A percentile compares a stretch with the other conserved stretches of the same genome.
Conservation (phyloP, 2,329 filamentous ascomycete genomes). For the Tolypocladium pustulatum region DNA sequence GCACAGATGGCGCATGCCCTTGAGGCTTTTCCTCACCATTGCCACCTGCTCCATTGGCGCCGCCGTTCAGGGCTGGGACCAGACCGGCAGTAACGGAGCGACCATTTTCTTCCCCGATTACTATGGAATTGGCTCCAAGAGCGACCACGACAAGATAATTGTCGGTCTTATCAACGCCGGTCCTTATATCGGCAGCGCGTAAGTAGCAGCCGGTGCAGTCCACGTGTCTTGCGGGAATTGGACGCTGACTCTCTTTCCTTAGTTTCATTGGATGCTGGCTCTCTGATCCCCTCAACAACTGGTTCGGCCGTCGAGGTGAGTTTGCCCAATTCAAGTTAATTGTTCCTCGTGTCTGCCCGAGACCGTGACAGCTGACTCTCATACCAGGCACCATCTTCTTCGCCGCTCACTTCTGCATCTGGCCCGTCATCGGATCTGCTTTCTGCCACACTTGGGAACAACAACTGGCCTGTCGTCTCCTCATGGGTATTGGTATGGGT, state of each 20-base stretch:
- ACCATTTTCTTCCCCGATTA: slow-evolving; percentile 47
- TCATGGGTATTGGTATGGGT: slow-evolving; percentile 61
- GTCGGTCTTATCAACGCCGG: slow-evolving; percentile 57
- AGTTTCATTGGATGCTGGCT: slow-evolving; percentile 48
- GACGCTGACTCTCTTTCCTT: background rate
- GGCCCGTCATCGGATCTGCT: slow-evolving; percentile 52
- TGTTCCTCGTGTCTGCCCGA: background rate
- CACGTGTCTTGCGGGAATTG: background rate
- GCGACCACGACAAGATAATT: slow-evolving; percentile 29
- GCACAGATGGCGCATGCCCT: slow-evolving; percentile 57
- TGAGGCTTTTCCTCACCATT: slow-evolving; percentile 55
- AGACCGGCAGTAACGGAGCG: slow-evolving; percentile 52
- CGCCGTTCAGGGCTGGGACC: slow-evolving; percentile 57
- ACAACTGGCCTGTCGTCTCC: slow-evolving; percentile 54
- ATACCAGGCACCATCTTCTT: slow-evolving; percentile 48
- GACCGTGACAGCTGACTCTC: background rate
- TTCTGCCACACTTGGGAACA: slow-evolving; percentile 58
- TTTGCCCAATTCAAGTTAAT: slow-evolving; percentile 1
- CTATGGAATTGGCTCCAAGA: slow-evolving; percentile 23
- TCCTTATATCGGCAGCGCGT: slow-evolving; percentile 35
- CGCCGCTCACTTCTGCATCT: slow-evolving; percentile 60
- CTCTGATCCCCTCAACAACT: slow-evolving; percentile 49
- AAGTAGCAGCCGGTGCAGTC: slow-evolving; percentile 14
- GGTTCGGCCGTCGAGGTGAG: slow-evolving; percentile 29
- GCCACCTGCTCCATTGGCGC: slow-evolving; percentile 57